These are phyloP conservation scores for Nakazawaea populi DNA, from an alignment of 805 yeast genomes.

Conservation along the genomic window DNA sequence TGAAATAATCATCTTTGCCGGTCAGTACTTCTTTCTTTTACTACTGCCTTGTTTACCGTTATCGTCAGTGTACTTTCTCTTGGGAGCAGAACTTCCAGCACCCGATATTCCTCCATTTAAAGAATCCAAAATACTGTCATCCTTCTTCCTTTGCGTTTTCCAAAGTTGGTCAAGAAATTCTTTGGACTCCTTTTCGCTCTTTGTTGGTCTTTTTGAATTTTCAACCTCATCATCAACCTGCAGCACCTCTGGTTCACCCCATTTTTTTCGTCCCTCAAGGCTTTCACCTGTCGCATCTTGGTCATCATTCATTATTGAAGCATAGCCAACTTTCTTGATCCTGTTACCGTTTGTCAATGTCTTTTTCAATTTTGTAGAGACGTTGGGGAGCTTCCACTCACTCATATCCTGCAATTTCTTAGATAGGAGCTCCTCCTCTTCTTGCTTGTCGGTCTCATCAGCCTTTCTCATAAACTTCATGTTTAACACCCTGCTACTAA, in stretches of 20 bases:
- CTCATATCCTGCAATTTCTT: constrained; percentile 41
- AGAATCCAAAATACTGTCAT: constrained; percentile 7
- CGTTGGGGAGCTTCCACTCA: constrained; percentile 43
- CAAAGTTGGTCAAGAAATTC: constrained; percentile 12
- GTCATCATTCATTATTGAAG: constrained; percentile 12
- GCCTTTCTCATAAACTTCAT: constrained; percentile 70
- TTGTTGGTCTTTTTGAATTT: background rate
- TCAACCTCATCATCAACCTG: constrained; percentile 17
- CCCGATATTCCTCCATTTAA: constrained; percentile 6
- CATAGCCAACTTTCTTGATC: constrained; percentile 23
- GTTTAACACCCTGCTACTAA: constrained; percentile 71
- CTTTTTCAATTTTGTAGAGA: background rate
- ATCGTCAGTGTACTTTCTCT: background rate
- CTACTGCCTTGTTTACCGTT: background rate
- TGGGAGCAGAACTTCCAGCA: constrained; percentile 1
- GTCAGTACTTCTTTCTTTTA: constrained; percentile 2
- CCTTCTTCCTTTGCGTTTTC: constrained; percentile 11
- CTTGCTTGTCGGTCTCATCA: constrained; percentile 26
- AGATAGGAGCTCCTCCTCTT: constrained; percentile 26
- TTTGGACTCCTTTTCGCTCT: constrained; percentile 9
- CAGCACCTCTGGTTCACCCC: constrained; percentile 22
- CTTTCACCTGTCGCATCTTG: constrained; percentile 6
- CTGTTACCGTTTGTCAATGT: constrained; percentile 17
- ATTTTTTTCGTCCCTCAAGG: constrained; percentile 6
- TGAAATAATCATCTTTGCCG: background rate